phyloP scores from a whole-genome alignment of 345 rosid genomes.

The Rhizophora apiculata region DNA sequence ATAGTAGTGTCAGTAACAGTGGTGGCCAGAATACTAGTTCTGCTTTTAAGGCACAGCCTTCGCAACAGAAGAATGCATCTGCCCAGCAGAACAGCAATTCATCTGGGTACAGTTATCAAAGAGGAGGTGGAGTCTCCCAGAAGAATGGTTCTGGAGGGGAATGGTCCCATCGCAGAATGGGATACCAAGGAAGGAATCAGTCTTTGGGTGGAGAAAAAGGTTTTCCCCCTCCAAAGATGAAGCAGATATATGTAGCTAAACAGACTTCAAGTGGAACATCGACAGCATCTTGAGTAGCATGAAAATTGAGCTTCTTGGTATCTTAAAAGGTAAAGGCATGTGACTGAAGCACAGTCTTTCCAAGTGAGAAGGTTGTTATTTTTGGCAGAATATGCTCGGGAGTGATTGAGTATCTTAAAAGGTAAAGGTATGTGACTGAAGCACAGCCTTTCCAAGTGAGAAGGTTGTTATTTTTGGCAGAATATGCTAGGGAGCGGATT shows the following conservation, averaged over 20 bases:
- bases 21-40: conserved; percentile 31
- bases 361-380: conserved; percentile 4
- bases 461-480: conserved; percentile 6
- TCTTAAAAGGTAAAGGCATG: background rate
- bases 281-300: conserved; percentile 17
- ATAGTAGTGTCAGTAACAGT: conserved; percentile 26
- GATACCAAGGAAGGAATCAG: conserved; percentile 76
- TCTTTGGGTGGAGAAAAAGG: conserved; percentile 55
- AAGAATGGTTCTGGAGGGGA: conserved; percentile 44
- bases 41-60: conserved; percentile 38
- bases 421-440: background rate
- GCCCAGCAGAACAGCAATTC: conserved; percentile 46
- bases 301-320: background rate
- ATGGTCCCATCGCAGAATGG: conserved; percentile 60
- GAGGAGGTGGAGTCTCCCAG: conserved; percentile 39
- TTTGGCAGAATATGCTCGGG: conserved; percentile 3
- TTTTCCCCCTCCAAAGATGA: conserved; percentile 56
- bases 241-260: conserved; percentile 95
- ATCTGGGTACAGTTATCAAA: conserved; percentile 42
- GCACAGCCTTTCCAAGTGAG: conserved; percentile 6
- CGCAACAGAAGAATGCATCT: conserved; percentile 48
- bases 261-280: conserved; percentile 50
- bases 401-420: background rate
- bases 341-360: conserved; percentile 7
- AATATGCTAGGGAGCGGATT: background rate